Base-by-base conservation (phyloP, 2,329 filamentous ascomycete species). In the Mycogone perniciosa region DNA sequence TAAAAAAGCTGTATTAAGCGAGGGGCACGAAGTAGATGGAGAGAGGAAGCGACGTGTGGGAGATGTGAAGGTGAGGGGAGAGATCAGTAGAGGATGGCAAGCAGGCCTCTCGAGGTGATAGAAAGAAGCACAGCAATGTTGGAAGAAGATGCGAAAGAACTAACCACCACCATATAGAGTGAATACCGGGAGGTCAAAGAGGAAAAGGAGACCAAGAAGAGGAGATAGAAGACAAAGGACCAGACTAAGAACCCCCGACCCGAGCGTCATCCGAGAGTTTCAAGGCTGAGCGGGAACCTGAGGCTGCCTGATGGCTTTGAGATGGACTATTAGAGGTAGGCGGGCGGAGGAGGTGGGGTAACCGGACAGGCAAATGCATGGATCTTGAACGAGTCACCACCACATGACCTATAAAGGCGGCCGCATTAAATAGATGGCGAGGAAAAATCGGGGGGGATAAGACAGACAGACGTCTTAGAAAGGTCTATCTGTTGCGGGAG, bases 111-210 rank as follows among this genome's bases (percentile, higher is more conserved):
- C 20, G 20, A 20, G 44, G 41, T 46, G 34, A 55, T 44, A 55
- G 33, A 46, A 45, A 54, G 43, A 33, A 50, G 42, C 43, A n/a
- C 7, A 20, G 33, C 11, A 35, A 8, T 35, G 31, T 31, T 38
- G 39, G 8, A 34, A 46, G 53, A 55, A 40, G 48, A 48, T 42
- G 44, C 51, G 42, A 51, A 50, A 51, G 26, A 46, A 51, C 48
- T 51, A 51, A 51, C 48, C 50, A 40, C 39, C 13, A 30, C 10
- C 34, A 13, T 29, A 40, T 9, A 39, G 34, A 11, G 43, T 10
- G 20, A 42, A 11, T 37, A 33, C 8, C 11, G 26, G 46, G n/a
- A 42, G 27, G 30, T 13, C 11, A 7, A 26, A 4, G 33, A 44
- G 20, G 10, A 37, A 41, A 29, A 27, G 10, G 2, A 8, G 4